Percentiles rank a stretch among this genome's conserved stretches.
Conservation (phyloP, 1,284 basidiomycete genomes). For the Chiua sp. region DNA sequence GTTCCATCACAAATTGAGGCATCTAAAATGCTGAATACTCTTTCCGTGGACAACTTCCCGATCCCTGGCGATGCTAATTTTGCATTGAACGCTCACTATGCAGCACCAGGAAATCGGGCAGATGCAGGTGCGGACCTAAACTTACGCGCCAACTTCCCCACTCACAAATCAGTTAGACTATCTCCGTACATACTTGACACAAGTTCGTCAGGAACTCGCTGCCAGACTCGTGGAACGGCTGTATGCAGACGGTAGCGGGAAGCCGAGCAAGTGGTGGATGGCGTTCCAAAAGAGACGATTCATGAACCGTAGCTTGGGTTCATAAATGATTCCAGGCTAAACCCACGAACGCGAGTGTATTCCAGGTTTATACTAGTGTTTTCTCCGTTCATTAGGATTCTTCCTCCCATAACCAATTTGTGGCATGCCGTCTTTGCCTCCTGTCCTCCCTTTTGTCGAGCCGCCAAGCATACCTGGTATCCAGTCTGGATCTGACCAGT, state of each 20-base stretch:
- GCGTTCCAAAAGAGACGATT: constrained; percentile 97
- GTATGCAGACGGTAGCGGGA: constrained; percentile 86
- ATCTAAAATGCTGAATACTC: constrained; percentile 85
- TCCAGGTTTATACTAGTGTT: constrained; percentile 45
- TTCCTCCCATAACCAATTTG: constrained; percentile 83
- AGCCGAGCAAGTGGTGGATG: constrained; percentile 99
- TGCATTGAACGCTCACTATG: constrained; percentile 92
- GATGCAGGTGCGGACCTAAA: constrained; percentile 78
- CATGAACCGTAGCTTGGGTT: constrained; percentile 88
- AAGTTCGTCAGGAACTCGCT: constrained; percentile 92
- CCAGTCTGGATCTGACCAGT: constrained; percentile 98
- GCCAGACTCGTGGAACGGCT: constrained; percentile 86
- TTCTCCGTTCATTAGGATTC: constrained; percentile 84
- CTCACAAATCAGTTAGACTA: constrained; percentile 60
- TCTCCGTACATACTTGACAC: constrained; percentile 90
- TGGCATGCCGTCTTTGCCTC: constrained; percentile 72
- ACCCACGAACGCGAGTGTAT: constrained; percentile 12
- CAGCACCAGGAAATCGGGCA: constrained; percentile 74
- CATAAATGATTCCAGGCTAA: constrained; percentile 40
- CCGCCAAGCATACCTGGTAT: constrained; percentile 84
- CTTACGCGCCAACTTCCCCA: neutral
- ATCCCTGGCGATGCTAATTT: constrained; percentile 98
- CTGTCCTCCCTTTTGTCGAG: constrained; percentile 76
- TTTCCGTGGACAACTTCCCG: constrained; percentile 92
- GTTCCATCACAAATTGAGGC: constrained; percentile 86